These are phyloP conservation scores for Sanguinoderma infundibulare DNA, from an alignment of 1,284 basidiomycete species.

Conservation along the genomic window DNA sequence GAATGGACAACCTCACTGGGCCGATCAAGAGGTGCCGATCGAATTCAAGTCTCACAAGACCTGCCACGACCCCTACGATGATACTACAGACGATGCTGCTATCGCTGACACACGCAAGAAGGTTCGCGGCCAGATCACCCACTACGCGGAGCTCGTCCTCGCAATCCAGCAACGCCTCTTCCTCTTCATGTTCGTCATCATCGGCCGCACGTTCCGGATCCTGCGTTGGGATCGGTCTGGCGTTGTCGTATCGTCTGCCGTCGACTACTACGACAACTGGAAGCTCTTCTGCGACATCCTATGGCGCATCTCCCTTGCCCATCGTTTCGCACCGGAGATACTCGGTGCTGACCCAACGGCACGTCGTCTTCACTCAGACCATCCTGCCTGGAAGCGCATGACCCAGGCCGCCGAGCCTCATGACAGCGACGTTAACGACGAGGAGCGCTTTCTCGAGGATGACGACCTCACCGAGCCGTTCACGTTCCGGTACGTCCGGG, in stretches of 20 bases:
- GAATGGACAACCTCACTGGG: slow-evolving; percentile 1
- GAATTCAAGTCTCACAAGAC: slow-evolving; percentile 7
- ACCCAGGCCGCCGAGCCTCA: neutral
- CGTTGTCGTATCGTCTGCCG: neutral
- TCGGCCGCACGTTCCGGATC: neutral
- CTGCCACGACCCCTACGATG: slow-evolving; percentile 2
- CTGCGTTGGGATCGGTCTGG: neutral
- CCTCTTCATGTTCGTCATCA: neutral
- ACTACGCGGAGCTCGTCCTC: neutral
- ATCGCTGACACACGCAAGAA: no score
- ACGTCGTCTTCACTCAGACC: neutral
- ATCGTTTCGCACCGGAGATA: no score
- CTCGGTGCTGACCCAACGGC: slow-evolving; percentile 1
- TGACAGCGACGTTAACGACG: neutral
- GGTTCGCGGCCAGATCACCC: neutral
- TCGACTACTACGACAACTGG: neutral
- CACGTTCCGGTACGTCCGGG: neutral
- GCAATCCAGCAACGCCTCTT: neutral
- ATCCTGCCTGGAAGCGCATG: neutral
- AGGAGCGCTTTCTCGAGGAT: neutral
- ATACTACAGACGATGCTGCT: neutral
- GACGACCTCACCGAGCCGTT: neutral
- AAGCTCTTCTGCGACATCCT: neutral
- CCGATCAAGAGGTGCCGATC: neutral
- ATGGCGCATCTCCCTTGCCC: neutral